Evolutionary conservation across 441 rosid genomes (phyloP).

Genomic region (Aleurites moluccanus): DNA sequence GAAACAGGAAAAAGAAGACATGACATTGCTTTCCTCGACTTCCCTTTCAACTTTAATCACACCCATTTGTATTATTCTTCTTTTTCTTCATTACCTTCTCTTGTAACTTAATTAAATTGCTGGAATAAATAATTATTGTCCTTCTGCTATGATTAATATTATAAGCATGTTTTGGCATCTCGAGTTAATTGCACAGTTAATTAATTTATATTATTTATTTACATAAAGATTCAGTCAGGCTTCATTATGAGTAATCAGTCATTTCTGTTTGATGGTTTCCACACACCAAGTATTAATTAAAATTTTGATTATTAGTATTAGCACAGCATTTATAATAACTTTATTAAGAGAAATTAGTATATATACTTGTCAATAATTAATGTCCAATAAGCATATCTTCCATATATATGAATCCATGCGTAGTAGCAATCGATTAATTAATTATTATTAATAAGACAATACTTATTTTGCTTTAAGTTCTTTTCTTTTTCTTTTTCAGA

Average conservation of each 20-base stretch:
- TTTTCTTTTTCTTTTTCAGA: constrained; percentile 1
- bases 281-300: not conserved
- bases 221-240: not conserved
- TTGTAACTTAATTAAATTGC: not conserved
- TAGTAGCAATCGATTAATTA: no score
- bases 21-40: not conserved
- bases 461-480: not conserved
- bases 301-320: not conserved
- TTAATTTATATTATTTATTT: no score
- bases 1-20: constrained; percentile 13
- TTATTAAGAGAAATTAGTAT: no score
- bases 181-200: not conserved
- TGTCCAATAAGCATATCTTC: no score
- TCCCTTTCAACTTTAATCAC: constrained; percentile 10
- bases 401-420: no score
- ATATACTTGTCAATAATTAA: no score
- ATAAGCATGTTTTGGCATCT: constrained; percentile 4
- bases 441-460: no score
- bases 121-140: not conserved
- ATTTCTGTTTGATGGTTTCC: not conserved
- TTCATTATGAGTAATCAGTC: no score
- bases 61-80: not conserved
- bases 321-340: no score
- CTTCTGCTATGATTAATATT: not conserved
- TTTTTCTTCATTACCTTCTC: not conserved